Evolutionary conservation across 495 filamentous ascomycete genomes (phyloP).

Genomic region (Lichina pygmaea): DNA sequence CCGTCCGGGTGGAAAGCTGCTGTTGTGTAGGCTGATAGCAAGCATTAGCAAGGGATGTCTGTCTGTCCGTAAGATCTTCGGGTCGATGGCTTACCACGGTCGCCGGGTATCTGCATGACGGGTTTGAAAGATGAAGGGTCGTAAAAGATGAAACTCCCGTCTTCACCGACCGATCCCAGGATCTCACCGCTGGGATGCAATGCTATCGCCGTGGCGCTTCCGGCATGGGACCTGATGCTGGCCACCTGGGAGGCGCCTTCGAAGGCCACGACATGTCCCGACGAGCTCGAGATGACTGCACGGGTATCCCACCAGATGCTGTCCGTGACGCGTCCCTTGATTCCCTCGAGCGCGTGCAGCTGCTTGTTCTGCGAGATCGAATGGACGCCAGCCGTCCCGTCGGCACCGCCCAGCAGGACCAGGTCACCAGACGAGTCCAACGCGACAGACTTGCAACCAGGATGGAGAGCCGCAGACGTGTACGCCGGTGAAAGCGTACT

Average conservation of each 20-base stretch:
- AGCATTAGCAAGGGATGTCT: not conserved
- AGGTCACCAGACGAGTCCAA: constrained; percentile 36
- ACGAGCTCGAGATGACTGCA: constrained; percentile 44
- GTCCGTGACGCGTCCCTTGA: constrained; percentile 44
- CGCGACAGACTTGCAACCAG: constrained; percentile 35
- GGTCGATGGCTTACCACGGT: constrained; percentile 34
- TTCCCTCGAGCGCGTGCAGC: constrained; percentile 33
- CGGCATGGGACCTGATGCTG: constrained; percentile 51
- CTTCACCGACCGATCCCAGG: constrained; percentile 62
- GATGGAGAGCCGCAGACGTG: constrained; percentile 33
- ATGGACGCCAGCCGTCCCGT: constrained; percentile 57
- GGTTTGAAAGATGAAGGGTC: constrained; percentile 39
- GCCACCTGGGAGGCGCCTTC: constrained; percentile 35
- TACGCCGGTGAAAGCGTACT: constrained; percentile 32
- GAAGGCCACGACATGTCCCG: constrained; percentile 57
- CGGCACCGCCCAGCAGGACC: constrained; percentile 51
- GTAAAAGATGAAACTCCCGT: constrained; percentile 86
- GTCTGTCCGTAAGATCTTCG: not conserved
- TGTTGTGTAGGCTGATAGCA: constrained; percentile 35
- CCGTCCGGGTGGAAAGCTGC: constrained; percentile 88
- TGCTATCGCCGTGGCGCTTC: constrained; percentile 46
- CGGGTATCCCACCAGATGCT: constrained; percentile 48
- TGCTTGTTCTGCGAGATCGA: constrained; percentile 45
- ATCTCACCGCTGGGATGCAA: constrained; percentile 68
- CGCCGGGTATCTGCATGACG: constrained; percentile 52